Percentiles rank a stretch among this genome's conserved stretches.
Evolutionary conservation across 345 rosid species (phyloP).

Genomic region (Kandelia obovata): DNA sequence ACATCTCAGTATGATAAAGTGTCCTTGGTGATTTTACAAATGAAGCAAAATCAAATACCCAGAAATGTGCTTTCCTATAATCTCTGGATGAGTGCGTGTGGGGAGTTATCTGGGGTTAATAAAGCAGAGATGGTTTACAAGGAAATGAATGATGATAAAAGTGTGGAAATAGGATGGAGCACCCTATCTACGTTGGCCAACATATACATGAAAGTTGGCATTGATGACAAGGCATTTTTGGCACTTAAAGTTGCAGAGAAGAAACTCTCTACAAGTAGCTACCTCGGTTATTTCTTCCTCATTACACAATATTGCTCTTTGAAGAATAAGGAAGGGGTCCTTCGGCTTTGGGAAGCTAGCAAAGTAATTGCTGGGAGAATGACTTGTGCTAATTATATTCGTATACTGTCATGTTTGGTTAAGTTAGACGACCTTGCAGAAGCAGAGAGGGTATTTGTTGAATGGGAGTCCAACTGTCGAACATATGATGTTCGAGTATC

Average conservation of each 20-base stretch:
- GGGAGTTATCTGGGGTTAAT: slow-evolving; percentile 23
- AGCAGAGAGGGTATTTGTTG: slow-evolving; percentile 42
- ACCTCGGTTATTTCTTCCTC: slow-evolving; percentile 50
- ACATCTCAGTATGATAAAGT: slow-evolving; percentile 42
- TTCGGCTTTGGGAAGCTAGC: slow-evolving; percentile 49
- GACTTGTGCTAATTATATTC: slow-evolving; percentile 50
- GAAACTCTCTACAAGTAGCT: slow-evolving; percentile 35
- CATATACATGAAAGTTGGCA: slow-evolving; percentile 44
- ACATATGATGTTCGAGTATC: slow-evolving; percentile 54
- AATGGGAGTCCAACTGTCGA: slow-evolving; percentile 46
- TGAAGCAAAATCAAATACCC: slow-evolving; percentile 51
- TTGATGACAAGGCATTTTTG: slow-evolving; percentile 38
- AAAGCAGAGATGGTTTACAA: slow-evolving; percentile 39
- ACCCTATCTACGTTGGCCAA: slow-evolving; percentile 45
- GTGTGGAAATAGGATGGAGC: slow-evolving; percentile 59
- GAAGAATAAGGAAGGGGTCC: slow-evolving; percentile 42
- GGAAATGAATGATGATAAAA: slow-evolving; percentile 49
- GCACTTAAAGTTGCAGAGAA: slow-evolving; percentile 45
- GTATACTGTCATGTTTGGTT: slow-evolving; percentile 46
- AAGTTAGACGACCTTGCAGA: slow-evolving; percentile 37
- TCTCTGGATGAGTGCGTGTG: slow-evolving; percentile 59
- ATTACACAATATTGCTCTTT: slow-evolving; percentile 41
- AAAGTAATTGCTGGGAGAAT: slow-evolving; percentile 42
- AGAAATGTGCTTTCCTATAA: slow-evolving; percentile 53
- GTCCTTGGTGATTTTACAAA: slow-evolving; percentile 40